These are phyloP conservation scores for Aspergillus sclerotioniger DNA, from an alignment of 495 filamentous ascomycete genomes.

Conservation along the genomic window DNA sequence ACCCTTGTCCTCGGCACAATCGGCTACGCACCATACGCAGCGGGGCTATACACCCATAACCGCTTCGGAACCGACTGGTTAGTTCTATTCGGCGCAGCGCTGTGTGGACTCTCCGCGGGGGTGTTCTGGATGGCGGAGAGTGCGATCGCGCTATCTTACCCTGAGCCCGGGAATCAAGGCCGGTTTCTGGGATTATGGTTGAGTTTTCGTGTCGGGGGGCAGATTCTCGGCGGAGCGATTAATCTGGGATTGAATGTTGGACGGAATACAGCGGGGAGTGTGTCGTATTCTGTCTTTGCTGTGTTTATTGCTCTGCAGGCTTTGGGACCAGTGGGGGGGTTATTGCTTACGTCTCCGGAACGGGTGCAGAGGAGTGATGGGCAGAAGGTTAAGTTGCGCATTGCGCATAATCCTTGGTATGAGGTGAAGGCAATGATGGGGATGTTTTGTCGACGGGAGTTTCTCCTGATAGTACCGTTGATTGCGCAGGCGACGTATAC, in stretches of 20 bases:
- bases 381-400: conserved; percentile 47
- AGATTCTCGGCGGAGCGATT: conserved; percentile 64
- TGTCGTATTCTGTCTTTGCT: conserved; percentile 59
- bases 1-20: conserved; percentile 63
- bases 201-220: conserved; percentile 57
- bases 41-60: conserved; percentile 66
- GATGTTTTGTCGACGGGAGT: conserved; percentile 51
- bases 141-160: conserved; percentile 64
- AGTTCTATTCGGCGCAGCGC: conserved; percentile 59
- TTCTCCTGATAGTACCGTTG: conserved; percentile 57
- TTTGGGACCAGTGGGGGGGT: conserved; percentile 51
- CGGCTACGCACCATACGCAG: conserved; percentile 64
- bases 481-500: conserved; percentile 61
- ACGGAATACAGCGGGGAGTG: conserved; percentile 51
- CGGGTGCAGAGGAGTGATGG: conserved; percentile 59
- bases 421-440: conserved; percentile 53
- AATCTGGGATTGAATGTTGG: conserved; percentile 60
- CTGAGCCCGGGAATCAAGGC: conserved; percentile 61
- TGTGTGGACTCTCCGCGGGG: conserved; percentile 63
- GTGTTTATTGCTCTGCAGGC: conserved; percentile 63
- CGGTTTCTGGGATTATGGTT: conserved; percentile 62
- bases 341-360: conserved; percentile 52
- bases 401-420: conserved; percentile 41
- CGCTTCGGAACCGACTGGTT: conserved; percentile 63
- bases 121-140: conserved; percentile 68